Evolutionary conservation across 2,329 filamentous ascomycete species (phyloP), one percentile per base, ranked within the genome.

Genomic region (Penicillium olsonii): DNA sequence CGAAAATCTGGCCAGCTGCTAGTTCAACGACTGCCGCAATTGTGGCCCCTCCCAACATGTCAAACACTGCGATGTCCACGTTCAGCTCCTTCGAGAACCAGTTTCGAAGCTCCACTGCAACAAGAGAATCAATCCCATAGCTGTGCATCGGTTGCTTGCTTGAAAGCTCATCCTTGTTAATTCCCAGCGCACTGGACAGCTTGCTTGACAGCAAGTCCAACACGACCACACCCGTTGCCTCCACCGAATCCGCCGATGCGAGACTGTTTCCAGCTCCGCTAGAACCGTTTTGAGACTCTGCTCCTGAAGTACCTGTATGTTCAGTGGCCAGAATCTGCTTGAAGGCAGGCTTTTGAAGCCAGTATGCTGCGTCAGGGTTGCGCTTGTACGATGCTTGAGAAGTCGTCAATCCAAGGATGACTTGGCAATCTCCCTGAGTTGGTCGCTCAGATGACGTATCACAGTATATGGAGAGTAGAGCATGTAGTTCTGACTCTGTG

Each of bases 101-200:
- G 29, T 31, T 31, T 6, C 29, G 29, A 14, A 31, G 29, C 29
- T 31, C 29, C 29, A 31, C 29, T 5, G 29, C 29, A 31, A 31
- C 29, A n/a, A 31, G 29, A 7, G 29, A 31, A 4, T 31, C 29
- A 31, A 31, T n/a, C 5, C 29, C 29, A n/a, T 31, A 14, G 54
- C 53, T 24, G 50, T 64, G 9, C 53, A 56, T 5, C 39, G 19
- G 27, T 6, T 5, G 6, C 42, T 60, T 2, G 42, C 29, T 14
- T 5, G 7, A 6, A 4, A 31, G 7, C 29, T 31, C 29, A 53
- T 31, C 29, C 12, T 31, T n/a, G 2, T 14, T 14, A n/a, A 31
- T 6, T 6, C 29, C n/a, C 4, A 31, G n/a, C 14, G 29, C 12
- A 7, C n/a, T 31, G 4, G 29, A 31, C 14, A 31, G 29, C 12